phyloP scores from a whole-genome alignment of 164 flowering plant species.

The Amborella trichopoda region DNA sequence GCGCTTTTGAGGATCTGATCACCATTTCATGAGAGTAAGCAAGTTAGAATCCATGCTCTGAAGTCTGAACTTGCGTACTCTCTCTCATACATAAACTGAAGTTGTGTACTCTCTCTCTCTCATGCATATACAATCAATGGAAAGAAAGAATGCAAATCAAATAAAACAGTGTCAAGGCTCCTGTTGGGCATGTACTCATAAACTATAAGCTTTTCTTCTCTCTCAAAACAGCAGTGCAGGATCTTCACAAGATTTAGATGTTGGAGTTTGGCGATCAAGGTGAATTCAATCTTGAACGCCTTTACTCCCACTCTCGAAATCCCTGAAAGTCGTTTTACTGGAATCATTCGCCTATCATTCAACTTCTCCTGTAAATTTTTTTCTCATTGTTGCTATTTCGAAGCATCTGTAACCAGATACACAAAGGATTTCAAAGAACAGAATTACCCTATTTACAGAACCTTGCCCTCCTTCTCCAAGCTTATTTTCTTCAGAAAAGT shows the following conservation, averaged over 20 bases:
- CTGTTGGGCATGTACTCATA: constrained; percentile 30
- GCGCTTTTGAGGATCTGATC: constrained; percentile 3
- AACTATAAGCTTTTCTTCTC: constrained; percentile 24
- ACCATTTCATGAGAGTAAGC: background rate
- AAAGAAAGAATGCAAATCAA: constrained; percentile 8
- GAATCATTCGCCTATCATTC: constrained; percentile 19
- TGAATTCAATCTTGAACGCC: constrained; percentile 28
- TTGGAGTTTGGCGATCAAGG: constrained; percentile 27
- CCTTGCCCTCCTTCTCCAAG: constrained; percentile 30
- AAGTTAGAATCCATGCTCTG: background rate
- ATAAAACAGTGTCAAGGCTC: constrained; percentile 21
- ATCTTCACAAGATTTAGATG: constrained; percentile 32
- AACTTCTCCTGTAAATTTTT: constrained; percentile 20
- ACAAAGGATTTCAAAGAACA: no score
- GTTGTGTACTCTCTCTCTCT: background rate
- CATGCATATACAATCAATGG: background rate
- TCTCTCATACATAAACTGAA: background rate
- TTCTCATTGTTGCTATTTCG: no score
- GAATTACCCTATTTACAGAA: constrained; percentile 18
- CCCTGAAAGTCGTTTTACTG: constrained; percentile 31
- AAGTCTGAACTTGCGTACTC: background rate
- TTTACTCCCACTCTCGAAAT: constrained; percentile 22
- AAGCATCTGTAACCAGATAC: no score
- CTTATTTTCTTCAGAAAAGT: constrained; percentile 17
- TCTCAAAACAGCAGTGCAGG: constrained; percentile 25